A percentile compares a stretch with the other conserved stretches of the same genome.
Conservation (phyloP, 1,139 yeast genomes). For the Suhomyces bokatorum region DNA sequence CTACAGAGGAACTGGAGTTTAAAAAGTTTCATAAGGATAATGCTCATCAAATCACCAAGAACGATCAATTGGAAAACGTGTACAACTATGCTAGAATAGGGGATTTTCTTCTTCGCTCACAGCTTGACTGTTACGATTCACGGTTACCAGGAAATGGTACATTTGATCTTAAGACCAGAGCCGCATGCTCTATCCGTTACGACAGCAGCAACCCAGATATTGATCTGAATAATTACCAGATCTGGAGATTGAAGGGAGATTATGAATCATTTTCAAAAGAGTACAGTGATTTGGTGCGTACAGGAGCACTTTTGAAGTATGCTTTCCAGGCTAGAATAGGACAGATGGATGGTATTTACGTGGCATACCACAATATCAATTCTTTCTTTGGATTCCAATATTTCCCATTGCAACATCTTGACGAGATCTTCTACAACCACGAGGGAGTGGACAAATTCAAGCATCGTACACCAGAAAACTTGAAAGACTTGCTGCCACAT, state of each 20-base stretch:
- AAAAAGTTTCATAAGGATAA: slow-evolving; percentile 29
- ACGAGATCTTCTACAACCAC: slow-evolving; percentile 40
- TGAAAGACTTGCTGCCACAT: slow-evolving; percentile 7
- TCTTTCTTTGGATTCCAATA: slow-evolving; percentile 90
- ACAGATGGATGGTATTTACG: slow-evolving; percentile 92
- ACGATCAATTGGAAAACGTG: slow-evolving; percentile 17
- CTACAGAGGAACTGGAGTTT: slow-evolving; percentile 55
- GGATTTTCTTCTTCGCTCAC: slow-evolving; percentile 80
- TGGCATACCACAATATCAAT: slow-evolving; percentile 85
- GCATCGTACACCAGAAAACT: slow-evolving; percentile 42
- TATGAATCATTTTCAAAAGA: slow-evolving; percentile 83
- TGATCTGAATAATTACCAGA: slow-evolving; percentile 62
- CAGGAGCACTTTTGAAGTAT: slow-evolving; percentile 77
- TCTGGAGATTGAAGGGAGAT: slow-evolving; percentile 58
- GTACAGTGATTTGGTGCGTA: slow-evolving; percentile 67
- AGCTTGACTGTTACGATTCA: slow-evolving; percentile 78
- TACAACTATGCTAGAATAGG: slow-evolving; percentile 78
- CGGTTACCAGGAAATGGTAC: slow-evolving; percentile 88
- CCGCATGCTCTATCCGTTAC: slow-evolving; percentile 81
- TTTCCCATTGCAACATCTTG: slow-evolving; percentile 72
- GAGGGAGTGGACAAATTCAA: slow-evolving; percentile 19
- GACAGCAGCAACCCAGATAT: slow-evolving; percentile 66
- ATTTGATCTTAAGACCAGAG: slow-evolving; percentile 90
- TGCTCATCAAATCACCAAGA: slow-evolving; percentile 6
- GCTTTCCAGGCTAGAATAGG: slow-evolving; percentile 92